Evolutionary conservation across 257 asterid species (phyloP).

Genomic region (Datura wrightii): DNA sequence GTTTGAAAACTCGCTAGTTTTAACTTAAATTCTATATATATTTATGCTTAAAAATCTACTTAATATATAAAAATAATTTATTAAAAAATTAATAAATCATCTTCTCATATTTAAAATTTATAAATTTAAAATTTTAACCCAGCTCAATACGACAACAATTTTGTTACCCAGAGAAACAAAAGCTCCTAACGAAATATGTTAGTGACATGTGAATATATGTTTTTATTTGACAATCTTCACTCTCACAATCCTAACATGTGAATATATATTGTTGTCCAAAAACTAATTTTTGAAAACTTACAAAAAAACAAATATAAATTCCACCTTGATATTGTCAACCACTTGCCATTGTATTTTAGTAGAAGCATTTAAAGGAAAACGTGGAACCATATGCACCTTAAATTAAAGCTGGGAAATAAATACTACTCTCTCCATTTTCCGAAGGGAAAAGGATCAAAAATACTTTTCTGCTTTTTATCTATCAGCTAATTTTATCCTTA

Average conservation of each 20-base stretch:
- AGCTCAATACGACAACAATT: no score
- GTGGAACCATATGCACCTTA: background rate
- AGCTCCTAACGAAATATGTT: background rate
- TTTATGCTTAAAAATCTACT: no score
- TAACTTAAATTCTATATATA: no score
- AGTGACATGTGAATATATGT: background rate
- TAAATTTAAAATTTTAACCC: no score
- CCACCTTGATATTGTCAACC: background rate
- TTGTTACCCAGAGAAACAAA: background rate
- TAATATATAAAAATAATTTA: no score
- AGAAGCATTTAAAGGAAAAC: constrained; percentile 3
- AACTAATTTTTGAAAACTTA: background rate
- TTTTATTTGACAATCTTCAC: background rate
- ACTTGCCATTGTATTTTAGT: constrained; percentile 6
- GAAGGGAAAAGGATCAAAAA: no score
- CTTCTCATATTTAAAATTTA: no score
- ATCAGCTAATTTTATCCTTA: no score
- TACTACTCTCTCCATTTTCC: no score
- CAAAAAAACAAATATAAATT: background rate
- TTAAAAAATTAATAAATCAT: no score
- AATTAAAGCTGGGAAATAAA: background rate
- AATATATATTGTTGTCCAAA: background rate
- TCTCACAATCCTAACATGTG: background rate
- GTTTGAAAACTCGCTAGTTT: no score
- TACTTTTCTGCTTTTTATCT: no score